Evolutionary conservation across 306 rosid genomes (phyloP).

Genomic region (Gleditsia sinensis): DNA sequence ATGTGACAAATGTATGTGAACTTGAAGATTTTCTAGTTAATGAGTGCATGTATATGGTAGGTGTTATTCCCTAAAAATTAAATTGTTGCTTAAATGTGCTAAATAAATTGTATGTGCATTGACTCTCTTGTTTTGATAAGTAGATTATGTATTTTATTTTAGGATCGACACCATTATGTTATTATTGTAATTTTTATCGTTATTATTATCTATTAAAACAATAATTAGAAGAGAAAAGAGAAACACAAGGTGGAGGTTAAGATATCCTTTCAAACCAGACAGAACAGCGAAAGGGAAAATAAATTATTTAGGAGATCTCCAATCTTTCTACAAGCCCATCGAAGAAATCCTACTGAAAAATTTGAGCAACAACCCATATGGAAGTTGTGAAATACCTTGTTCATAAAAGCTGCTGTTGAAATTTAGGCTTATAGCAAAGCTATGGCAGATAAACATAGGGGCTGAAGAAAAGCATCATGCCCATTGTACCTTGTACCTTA

Average conservation of each 20-base stretch:
- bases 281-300: neutral
- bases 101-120: conserved; percentile 5
- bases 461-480: too few species aligned
- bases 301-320: neutral
- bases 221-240: neutral
- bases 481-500: too few species aligned
- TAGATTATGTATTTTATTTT: too few species aligned
- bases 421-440: too few species aligned
- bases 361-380: neutral
- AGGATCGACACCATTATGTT: neutral
- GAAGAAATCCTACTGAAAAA: neutral
- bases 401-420: too few species aligned
- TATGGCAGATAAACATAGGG: too few species aligned
- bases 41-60: conserved; percentile 97
- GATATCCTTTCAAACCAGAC: neutral
- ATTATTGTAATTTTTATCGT: neutral
- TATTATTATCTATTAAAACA: neutral
- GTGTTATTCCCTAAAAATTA: conserved; percentile 34
- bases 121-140: neutral
- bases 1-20: conserved; percentile 74
- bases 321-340: neutral
- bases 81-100: conserved; percentile 7
- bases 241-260: neutral
- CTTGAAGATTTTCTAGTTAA: conserved; percentile 94
- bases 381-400: neutral